Percentiles rank a stretch among this genome's conserved stretches.
Evolutionary conservation across 2,329 filamentous ascomycete genomes (phyloP).

Genomic region (Myriosclerotinia curreyana): DNA sequence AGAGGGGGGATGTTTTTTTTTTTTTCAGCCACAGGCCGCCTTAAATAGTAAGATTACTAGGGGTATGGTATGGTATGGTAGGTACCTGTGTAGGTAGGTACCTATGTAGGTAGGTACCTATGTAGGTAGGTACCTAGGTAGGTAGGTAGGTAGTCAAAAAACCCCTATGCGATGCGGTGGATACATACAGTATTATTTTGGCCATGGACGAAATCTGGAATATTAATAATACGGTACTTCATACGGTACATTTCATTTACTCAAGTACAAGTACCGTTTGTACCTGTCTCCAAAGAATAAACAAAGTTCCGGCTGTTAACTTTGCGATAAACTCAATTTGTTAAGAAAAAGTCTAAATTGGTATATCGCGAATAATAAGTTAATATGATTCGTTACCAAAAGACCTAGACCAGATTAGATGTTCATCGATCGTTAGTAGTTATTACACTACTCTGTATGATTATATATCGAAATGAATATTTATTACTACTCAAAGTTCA

Average conservation of each 20-base stretch:
- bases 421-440: not conserved
- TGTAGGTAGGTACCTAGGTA: too few relatives aligned
- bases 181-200: too few relatives aligned
- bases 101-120: too few relatives aligned
- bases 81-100: not conserved
- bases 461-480: not conserved
- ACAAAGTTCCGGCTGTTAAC: not conserved
- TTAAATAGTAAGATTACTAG: not conserved
- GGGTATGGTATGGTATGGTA: not conserved
- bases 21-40: constrained; percentile 17
- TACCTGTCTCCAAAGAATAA: constrained; percentile 2
- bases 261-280: too few relatives aligned
- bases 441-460: too few relatives aligned
- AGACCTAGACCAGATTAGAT: not conserved
- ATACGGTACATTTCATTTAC: too few relatives aligned
- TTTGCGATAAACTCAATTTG: not conserved
- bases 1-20: too few relatives aligned
- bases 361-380: not conserved
- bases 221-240: too few relatives aligned
- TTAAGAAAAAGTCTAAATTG: not conserved
- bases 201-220: too few relatives aligned
- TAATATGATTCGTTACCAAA: not conserved
- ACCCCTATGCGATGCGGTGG: too few relatives aligned
- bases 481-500: not conserved
- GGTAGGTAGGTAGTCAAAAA: too few relatives aligned